These are phyloP conservation scores for Reticulascus tulasneorum DNA, from an alignment of 2,329 filamentous ascomycete species.

Conservation along the genomic window DNA sequence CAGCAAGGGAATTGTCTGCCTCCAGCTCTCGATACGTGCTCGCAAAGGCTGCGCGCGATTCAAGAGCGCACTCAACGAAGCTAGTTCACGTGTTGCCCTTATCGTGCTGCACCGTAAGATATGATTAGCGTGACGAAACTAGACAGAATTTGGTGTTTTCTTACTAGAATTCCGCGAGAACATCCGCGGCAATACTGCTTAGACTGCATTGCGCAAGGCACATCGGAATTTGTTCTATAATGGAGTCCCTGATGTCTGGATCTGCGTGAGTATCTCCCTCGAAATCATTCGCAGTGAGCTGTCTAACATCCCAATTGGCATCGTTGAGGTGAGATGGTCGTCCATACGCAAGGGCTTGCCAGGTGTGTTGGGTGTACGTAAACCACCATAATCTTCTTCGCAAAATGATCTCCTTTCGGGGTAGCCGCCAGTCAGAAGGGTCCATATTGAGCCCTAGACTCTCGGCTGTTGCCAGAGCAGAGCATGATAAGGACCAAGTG, in stretches of 20 bases:
- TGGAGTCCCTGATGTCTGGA: neutral
- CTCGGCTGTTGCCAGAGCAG: slow-evolving; percentile 18
- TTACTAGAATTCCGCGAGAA: slow-evolving; percentile 20
- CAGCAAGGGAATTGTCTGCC: slow-evolving; percentile 19
- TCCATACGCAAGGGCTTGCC: slow-evolving; percentile 16
- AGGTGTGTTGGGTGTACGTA: slow-evolving; percentile 17
- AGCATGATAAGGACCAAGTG: slow-evolving; percentile 19
- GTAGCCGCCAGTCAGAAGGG: slow-evolving; percentile 17
- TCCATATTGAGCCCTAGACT: slow-evolving; percentile 19
- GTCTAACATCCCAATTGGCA: slow-evolving; percentile 17
- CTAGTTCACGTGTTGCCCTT: slow-evolving; percentile 6
- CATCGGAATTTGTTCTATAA: slow-evolving; percentile 11
- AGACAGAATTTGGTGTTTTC: no score
- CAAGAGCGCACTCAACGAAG: slow-evolving; percentile 14
- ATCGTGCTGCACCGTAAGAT: slow-evolving; percentile 8
- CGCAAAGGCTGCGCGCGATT: slow-evolving; percentile 18
- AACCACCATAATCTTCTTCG: slow-evolving; percentile 22
- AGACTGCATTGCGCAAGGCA: slow-evolving; percentile 18
- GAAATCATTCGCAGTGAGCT: slow-evolving; percentile 15
- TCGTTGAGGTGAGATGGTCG: slow-evolving; percentile 18
- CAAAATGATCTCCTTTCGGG: slow-evolving; percentile 16
- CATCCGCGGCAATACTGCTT: slow-evolving; percentile 17
- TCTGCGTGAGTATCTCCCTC: slow-evolving; percentile 9
- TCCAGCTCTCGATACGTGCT: slow-evolving; percentile 19
- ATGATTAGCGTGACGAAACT: slow-evolving; percentile 1